Evolutionary conservation across 495 filamentous ascomycete species (phyloP).

Genomic region (Polyplosphaeria fusca): DNA sequence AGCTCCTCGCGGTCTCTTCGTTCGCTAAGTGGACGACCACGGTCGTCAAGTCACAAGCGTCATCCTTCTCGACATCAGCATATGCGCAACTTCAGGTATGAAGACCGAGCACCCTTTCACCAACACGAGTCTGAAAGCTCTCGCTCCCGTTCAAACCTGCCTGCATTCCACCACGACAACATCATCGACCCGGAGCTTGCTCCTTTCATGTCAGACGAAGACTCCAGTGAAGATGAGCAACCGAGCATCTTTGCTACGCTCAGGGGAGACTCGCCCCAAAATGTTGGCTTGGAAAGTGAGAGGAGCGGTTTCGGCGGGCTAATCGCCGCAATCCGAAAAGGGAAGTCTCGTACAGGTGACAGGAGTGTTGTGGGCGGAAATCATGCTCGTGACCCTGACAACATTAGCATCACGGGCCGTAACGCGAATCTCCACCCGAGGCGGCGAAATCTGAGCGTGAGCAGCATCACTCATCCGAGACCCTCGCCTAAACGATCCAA

Average conservation of each 20-base stretch:
- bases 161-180: constrained; percentile 94
- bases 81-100: constrained; percentile 60
- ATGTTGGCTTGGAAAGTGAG: constrained; percentile 54
- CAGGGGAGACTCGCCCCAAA: constrained; percentile 48
- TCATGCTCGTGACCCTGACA: constrained; percentile 60
- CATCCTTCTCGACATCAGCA: constrained; percentile 83
- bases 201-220: constrained; percentile 92
- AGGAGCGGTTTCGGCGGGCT: constrained; percentile 48
- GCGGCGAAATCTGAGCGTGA: constrained; percentile 72
- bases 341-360: constrained; percentile 68
- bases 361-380: constrained; percentile 57
- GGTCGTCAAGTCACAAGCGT: constrained; percentile 72
- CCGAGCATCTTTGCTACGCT: constrained; percentile 80
- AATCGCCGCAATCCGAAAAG: constrained; percentile 58
- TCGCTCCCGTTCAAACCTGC: constrained; percentile 61
- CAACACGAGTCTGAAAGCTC: constrained; percentile 64
- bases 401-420: constrained; percentile 57
- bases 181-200: constrained; percentile 97
- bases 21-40: constrained; percentile 63
- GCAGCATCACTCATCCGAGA: constrained; percentile 65
- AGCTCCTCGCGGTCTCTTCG: constrained; percentile 93
- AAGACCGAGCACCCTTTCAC: constrained; percentile 87
- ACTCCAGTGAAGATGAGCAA: constrained; percentile 87
- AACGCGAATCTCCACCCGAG: constrained; percentile 57
- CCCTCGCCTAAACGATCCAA: constrained; percentile 59